Evolutionary conservation across 257 asterid species (phyloP), one percentile per base, ranked within the genome.

Genomic region (Cruciata laevipes): DNA sequence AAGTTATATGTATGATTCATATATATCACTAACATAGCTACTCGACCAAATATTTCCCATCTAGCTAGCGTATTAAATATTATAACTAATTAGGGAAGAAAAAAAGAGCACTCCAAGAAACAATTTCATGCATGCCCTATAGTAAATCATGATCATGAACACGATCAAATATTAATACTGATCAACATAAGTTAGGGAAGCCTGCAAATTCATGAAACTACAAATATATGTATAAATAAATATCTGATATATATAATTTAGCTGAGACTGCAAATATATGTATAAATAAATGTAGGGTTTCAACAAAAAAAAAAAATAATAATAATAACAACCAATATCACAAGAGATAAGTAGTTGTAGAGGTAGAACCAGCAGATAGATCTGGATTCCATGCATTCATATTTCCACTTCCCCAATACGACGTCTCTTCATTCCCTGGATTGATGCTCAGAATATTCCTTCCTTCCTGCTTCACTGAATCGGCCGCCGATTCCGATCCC

Each of bases 381-480:
- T 77, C 75, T 64, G 70, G 55, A 47, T 14, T 69, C 75, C 80
- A 71, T 18, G 73, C 42, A 62, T 47, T 47, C 0, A 47, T 17
- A 16, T 70, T 78, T 7, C 68, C 73, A 3, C 31, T n/a, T 4
- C 25, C 63, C 84, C 84, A 80, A 53, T 73, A 69, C 20, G 51
- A 42, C 51, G 51, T 42, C 17, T 77, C 79, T 35, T 74, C 72
- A 53, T 61, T 66, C 25, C 61, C 80, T 59, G 66, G 30, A 37
- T 47, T 47, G 3, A 49, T 42, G 20, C 77, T 66, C 59, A 66
- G 20, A 16, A 68, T 67, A 68, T 61, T 68, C 59, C 73, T 71
- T 52, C n/a, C 75, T 71, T 80, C 82, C 66, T 58, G 31, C 40
- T 80, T 80, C 75, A 80, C 70, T 13, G 74, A 69, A 32, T 20